phyloP scores from a whole-genome alignment of 108 stramenopile species.

The Nitzschia putrida region DNA sequence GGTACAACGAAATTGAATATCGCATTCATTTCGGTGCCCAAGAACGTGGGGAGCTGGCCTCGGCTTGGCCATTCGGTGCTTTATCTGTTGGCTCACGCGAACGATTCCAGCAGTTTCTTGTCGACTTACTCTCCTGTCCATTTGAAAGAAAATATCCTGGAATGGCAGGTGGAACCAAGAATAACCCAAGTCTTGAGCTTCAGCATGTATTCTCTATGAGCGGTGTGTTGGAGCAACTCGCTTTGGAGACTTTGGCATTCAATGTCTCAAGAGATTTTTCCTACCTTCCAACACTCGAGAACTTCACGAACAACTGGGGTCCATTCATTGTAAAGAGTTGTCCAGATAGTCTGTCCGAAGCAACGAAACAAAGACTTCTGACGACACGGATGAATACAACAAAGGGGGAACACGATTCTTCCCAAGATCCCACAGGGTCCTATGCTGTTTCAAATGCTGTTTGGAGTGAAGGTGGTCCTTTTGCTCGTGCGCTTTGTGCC shows the following conservation, averaged over 20 bases:
- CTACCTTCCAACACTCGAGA: constrained; percentile 28
- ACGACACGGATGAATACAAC: not conserved
- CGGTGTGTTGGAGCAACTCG: constrained; percentile 4
- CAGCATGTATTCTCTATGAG: constrained; percentile 25
- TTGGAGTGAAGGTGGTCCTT: constrained; percentile 23
- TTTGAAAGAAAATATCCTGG: constrained; percentile 7
- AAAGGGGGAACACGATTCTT: constrained; percentile 12
- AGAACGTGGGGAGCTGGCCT: too few relatives aligned
- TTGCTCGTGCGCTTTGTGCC: constrained; percentile 32
- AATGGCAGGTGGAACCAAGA: too few relatives aligned
- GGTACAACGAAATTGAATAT: constrained; percentile 44
- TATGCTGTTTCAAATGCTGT: constrained; percentile 28
- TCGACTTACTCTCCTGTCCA: not conserved
- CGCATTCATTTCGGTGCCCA: not conserved
- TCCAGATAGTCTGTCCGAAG: not conserved
- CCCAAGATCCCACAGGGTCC: constrained; percentile 13
- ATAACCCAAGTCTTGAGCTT: not conserved
- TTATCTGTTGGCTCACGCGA: not conserved
- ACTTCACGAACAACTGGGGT: constrained; percentile 24
- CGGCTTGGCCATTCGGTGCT: not conserved
- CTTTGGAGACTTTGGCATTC: not conserved
- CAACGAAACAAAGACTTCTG: not conserved
- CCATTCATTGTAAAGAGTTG: constrained; percentile 21
- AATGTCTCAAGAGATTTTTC: not conserved
- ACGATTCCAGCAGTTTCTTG: not conserved